Evolutionary conservation across 768 basidiomycete genomes (phyloP).

Genomic region (Asterophora lycoperdoides): DNA sequence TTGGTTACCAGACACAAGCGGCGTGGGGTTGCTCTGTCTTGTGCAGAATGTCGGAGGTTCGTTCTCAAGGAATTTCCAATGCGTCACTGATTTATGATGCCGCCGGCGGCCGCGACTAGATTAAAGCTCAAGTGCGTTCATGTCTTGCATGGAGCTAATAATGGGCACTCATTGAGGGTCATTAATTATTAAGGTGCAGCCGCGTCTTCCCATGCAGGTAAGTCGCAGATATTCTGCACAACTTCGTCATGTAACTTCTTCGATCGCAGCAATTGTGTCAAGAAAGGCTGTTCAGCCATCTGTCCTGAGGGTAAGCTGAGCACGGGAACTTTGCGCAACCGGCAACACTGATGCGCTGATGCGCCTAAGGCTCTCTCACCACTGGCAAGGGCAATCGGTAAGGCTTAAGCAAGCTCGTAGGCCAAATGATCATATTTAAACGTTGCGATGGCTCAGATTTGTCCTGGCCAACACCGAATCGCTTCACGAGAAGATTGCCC

Average conservation of each 20-base stretch:
- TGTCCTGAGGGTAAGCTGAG: slow-evolving; percentile 54
- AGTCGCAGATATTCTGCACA: slow-evolving; percentile 11
- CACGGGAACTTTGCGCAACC: slow-evolving; percentile 11
- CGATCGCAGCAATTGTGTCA: slow-evolving; percentile 47
- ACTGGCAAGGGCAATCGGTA: slow-evolving; percentile 74
- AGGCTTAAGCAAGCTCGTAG: slow-evolving; percentile 6
- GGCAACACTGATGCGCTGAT: slow-evolving; percentile 6
- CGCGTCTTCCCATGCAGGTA: slow-evolving; percentile 66
- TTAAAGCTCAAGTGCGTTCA: slow-evolving; percentile 60
- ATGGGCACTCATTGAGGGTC: slow-evolving; percentile 11
- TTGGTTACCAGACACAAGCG: slow-evolving; percentile 43
- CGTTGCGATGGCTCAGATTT: slow-evolving; percentile 37
- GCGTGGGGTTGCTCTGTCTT: slow-evolving; percentile 53
- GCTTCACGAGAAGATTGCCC: slow-evolving; percentile 63
- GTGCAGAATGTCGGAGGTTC: slow-evolving; percentile 68
- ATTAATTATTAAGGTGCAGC: slow-evolving; percentile 45
- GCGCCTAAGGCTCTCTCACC: slow-evolving; percentile 54
- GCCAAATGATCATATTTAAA: slow-evolving; percentile 2
- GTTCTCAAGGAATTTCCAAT: slow-evolving; percentile 13
- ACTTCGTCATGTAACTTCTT: slow-evolving; percentile 10
- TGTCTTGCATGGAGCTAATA: slow-evolving; percentile 7
- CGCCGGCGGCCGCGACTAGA: slow-evolving; percentile 30
- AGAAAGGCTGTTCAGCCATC: slow-evolving; percentile 57
- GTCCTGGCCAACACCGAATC: slow-evolving; percentile 69
- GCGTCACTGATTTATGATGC: slow-evolving; percentile 12